phyloP scores from a whole-genome alignment of 163 green algal species.

The Scenedesmus sp. region DNA sequence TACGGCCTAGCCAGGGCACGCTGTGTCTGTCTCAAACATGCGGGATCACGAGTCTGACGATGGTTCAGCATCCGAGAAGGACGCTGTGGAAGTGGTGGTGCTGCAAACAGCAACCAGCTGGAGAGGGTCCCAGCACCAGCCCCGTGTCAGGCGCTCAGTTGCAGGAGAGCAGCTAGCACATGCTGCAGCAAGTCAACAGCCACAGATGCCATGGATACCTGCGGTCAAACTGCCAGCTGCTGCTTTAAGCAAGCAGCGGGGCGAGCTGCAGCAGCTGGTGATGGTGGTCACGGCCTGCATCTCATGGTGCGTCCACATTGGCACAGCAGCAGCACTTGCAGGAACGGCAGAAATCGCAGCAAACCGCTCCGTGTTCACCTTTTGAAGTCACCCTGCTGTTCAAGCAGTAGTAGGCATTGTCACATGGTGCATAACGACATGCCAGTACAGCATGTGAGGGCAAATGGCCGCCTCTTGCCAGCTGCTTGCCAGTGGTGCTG shows the following conservation, averaged over 20 bases:
- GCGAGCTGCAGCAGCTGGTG: background rate
- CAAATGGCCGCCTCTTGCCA: slow-evolving; percentile 13
- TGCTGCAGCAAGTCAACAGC: background rate
- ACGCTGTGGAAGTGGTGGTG: slow-evolving; percentile 23
- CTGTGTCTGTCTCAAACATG: background rate
- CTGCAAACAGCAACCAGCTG: slow-evolving; percentile 6
- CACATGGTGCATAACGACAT: background rate
- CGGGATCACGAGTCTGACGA: background rate
- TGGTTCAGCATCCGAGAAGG: background rate
- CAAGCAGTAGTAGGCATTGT: background rate
- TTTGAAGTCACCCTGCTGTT: background rate
- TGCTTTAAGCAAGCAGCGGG: background rate
- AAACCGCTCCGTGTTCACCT: background rate
- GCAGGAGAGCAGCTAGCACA: background rate
- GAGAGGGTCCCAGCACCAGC: background rate
- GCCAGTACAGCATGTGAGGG: background rate
- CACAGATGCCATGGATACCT: background rate
- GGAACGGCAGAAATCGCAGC: background rate
- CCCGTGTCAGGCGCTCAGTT: background rate
- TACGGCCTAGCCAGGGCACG: background rate
- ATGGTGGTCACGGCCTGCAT: slow-evolving; percentile 16
- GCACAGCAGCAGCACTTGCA: background rate
- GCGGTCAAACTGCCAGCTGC: background rate
- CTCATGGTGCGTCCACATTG: background rate
- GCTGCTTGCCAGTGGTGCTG: background rate